Base-by-base conservation (phyloP, 2,329 filamentous ascomycete genomes). In the Hypocreales sp. region DNA sequence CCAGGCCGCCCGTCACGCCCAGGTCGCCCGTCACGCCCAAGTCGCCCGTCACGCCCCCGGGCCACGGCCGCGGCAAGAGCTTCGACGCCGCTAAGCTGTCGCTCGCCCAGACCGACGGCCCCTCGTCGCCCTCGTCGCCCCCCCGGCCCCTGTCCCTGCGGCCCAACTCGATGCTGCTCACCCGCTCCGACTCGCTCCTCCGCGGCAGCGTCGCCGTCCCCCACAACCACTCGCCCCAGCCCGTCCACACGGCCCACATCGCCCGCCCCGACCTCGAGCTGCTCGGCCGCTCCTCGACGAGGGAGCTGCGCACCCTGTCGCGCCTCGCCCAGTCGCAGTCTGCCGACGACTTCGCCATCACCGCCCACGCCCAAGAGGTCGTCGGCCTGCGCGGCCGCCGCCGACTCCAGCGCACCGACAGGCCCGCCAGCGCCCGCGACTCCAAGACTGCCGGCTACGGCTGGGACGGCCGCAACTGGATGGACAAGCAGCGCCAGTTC, bases 401-500 rank as follows among this genome's bases (percentile, higher is more conserved):
- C 35, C 76, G 74, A 40, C 56, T 98, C 28, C 90, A 94, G 51
- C 67, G 83, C 36, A 67, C 68, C 15, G 69, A 68, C 35, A 72
- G 65, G 38, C 56, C 56, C 12, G 53, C 56, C 20, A 56, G 54
- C 15, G 52, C 49, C 15, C 58, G 60, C 14, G 54, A 61, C 23
- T 56, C 63, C 35, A 60, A 60, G 36, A 49, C 44, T 5, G 60
- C 57, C 30, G 61, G 55, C 15, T 82, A 77, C 38, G 68, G 73
- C 26, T 90, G 84, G 77, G 72, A 81, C 36, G 75, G 76, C 13
- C 72, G 80, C 26, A 92, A 87, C 48, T 98, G 90, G 90, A 98
- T 98, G 87, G 90, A 98, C 51, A 90, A 92, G 48, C 87, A 98
- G 48, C 72, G 90, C 15, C 87, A 95, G 49, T 95, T 94, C 44